phyloP scores from a whole-genome alignment of 345 rosid species.

The Durio zibethinus region DNA sequence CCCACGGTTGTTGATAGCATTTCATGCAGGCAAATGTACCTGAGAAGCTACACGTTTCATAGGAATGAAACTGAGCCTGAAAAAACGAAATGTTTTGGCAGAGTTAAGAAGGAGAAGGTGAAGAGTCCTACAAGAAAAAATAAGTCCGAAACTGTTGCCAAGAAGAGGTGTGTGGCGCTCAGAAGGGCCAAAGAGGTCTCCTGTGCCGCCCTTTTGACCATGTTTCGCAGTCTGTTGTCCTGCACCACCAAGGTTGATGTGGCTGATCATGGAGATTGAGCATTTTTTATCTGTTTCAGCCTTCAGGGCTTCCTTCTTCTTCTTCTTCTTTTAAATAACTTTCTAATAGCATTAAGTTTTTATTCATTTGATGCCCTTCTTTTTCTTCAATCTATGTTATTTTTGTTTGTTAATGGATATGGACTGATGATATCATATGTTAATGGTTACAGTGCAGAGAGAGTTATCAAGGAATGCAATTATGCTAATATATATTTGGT shows the following conservation, averaged over 20 bases:
- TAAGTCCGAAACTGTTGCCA: constrained; percentile 5
- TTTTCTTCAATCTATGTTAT: not conserved
- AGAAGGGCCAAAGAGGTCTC: constrained; percentile 55
- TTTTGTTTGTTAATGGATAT: not conserved
- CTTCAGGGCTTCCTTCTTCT: not conserved
- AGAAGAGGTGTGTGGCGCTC: constrained; percentile 40
- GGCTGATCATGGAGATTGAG: constrained; percentile 25
- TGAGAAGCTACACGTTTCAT: constrained; percentile 79
- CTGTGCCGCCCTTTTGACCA: constrained; percentile 41
- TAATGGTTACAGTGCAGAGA: not conserved
- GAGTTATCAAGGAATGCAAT: not conserved
- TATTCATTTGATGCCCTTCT: not conserved
- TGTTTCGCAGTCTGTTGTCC: constrained; percentile 49
- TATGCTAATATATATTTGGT: not conserved
- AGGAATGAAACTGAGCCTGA: constrained; percentile 39
- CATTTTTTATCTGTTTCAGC: not conserved
- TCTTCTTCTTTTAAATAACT: not conserved
- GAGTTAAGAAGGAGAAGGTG: constrained; percentile 25
- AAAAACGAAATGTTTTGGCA: constrained; percentile 46
- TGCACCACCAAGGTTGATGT: constrained; percentile 56
- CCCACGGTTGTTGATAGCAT: constrained; percentile 72
- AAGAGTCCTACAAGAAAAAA: constrained; percentile 20
- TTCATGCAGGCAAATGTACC: constrained; percentile 79
- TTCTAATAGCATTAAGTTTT: not conserved
- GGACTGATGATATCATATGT: not conserved